Percentiles rank a stretch among this genome's conserved stretches.
These are phyloP conservation scores for Fusarium verticillioides DNA, from an alignment of 2,329 filamentous ascomycete genomes.

Conservation along the genomic window DNA sequence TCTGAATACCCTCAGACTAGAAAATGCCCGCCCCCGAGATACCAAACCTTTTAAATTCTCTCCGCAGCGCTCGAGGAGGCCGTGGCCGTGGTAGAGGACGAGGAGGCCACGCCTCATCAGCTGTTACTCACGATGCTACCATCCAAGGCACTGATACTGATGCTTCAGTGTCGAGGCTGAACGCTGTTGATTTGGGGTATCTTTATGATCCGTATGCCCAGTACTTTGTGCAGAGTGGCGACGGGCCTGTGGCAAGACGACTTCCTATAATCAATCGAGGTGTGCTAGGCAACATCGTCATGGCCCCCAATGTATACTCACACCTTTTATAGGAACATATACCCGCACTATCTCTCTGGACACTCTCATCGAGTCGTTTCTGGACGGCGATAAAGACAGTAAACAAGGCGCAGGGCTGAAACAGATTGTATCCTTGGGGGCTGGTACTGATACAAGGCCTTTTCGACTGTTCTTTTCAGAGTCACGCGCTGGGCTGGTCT, in stretches of 20 bases:
- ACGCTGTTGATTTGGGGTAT: slow-evolving; percentile 87
- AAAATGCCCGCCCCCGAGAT: slow-evolving; percentile 79
- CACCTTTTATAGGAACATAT: slow-evolving; percentile 80
- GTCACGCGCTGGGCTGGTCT: slow-evolving; percentile 63
- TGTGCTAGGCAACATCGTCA: slow-evolving; percentile 50
- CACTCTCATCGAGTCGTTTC: slow-evolving; percentile 76
- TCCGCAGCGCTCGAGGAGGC: slow-evolving; percentile 56
- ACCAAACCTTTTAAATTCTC: slow-evolving; percentile 75
- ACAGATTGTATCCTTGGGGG: slow-evolving; percentile 92
- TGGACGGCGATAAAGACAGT: slow-evolving; percentile 55
- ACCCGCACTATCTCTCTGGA: slow-evolving; percentile 88
- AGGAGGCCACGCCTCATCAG: slow-evolving; percentile 49
- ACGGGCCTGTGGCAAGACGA: slow-evolving; percentile 67
- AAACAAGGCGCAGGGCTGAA: slow-evolving; percentile 51
- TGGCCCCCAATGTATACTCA: slow-evolving; percentile 22
- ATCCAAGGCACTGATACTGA: slow-evolving; percentile 93
- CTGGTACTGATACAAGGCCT: slow-evolving; percentile 90
- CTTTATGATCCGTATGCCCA: slow-evolving; percentile 82
- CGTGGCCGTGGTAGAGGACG: slow-evolving; percentile 43
- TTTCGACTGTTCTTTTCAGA: slow-evolving; percentile 75
- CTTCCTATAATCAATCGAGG: slow-evolving; percentile 96
- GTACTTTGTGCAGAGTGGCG: slow-evolving; percentile 68
- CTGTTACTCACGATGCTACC: slow-evolving; percentile 72
- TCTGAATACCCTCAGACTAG: slow-evolving; percentile 7
- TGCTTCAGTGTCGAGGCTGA: slow-evolving; percentile 87